Conservation (phyloP, 257 asterid species). For the Primulina eburnea region DNA sequence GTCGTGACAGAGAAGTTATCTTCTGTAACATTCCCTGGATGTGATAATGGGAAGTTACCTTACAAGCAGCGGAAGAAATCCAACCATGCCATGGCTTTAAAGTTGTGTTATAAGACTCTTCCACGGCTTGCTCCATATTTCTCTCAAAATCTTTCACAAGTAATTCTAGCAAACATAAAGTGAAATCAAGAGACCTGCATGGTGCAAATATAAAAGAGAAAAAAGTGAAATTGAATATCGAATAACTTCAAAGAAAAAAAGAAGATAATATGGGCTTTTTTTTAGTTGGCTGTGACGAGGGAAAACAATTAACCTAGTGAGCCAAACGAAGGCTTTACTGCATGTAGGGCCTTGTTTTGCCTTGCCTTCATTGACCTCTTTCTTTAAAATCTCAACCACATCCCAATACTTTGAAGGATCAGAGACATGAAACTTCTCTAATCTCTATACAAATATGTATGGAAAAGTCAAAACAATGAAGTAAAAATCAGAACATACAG, state of each 20-base stretch:
- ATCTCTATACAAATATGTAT: constrained; percentile 38
- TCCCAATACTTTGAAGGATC: constrained; percentile 66
- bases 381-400: constrained; percentile 66
- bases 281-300: too few species aligned
- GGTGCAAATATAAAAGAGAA: not conserved
- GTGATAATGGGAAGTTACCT: constrained; percentile 28
- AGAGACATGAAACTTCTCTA: constrained; percentile 64
- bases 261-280: not conserved
- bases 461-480: too few species aligned
- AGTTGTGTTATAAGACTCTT: constrained; percentile 58
- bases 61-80: constrained; percentile 82
- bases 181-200: constrained; percentile 74
- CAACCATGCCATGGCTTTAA: constrained; percentile 97
- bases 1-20: too few species aligned
- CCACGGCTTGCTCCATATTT: constrained; percentile 71
- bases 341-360: constrained; percentile 64
- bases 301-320: constrained; percentile 37
- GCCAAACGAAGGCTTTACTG: constrained; percentile 85
- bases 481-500: too few species aligned
- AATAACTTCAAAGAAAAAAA: too few species aligned
- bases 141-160: constrained; percentile 61
- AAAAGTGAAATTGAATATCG: not conserved
- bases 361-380: constrained; percentile 60
- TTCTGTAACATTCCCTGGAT: too few species aligned
- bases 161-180: constrained; percentile 47